Evolutionary conservation across 2,329 filamentous ascomycete genomes (phyloP).

Genomic region (Bipolaris bicolor): DNA sequence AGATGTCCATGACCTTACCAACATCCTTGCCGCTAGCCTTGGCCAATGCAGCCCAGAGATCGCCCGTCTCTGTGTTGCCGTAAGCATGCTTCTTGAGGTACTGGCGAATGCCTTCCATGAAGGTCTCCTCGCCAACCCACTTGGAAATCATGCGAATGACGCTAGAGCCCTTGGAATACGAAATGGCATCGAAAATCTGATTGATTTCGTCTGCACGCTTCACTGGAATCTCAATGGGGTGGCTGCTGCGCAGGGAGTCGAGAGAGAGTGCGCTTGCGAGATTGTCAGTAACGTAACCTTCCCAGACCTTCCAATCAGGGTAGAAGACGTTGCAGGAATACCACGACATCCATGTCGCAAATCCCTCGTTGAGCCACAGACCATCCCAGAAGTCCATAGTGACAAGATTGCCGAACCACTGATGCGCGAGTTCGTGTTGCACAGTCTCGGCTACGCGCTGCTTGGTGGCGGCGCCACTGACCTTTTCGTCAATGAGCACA

Average conservation of each 20-base stretch:
- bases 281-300: slow-evolving; percentile 91
- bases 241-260: slow-evolving; percentile 90
- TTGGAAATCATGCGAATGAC: slow-evolving; percentile 97
- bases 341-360: slow-evolving; percentile 92
- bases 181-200: slow-evolving; percentile 97
- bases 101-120: slow-evolving; percentile 86
- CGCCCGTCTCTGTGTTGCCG: slow-evolving; percentile 88
- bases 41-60: slow-evolving; percentile 86
- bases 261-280: slow-evolving; percentile 85
- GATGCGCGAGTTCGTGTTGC: slow-evolving; percentile 94
- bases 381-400: slow-evolving; percentile 99
- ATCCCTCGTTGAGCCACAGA: slow-evolving; percentile 93
- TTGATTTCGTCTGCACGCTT: slow-evolving; percentile 96
- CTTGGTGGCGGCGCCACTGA: slow-evolving; percentile 84
- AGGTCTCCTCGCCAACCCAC: slow-evolving; percentile 88
- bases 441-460: slow-evolving; percentile 94
- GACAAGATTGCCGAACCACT: slow-evolving; percentile 97
- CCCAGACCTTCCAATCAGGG: slow-evolving; percentile 98
- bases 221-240: slow-evolving; percentile 95
- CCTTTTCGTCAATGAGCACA: slow-evolving; percentile 88
- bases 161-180: slow-evolving; percentile 95
- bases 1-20: slow-evolving; percentile 88
- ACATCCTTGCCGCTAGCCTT: slow-evolving; percentile 92
- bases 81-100: slow-evolving; percentile 98
- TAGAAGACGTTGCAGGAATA: slow-evolving; percentile 95